A percentile compares a stretch with the other conserved stretches of the same genome.
Evolutionary conservation across 164 flowering plant genomes (phyloP).

Genomic region (Vitis rotundifolia): DNA sequence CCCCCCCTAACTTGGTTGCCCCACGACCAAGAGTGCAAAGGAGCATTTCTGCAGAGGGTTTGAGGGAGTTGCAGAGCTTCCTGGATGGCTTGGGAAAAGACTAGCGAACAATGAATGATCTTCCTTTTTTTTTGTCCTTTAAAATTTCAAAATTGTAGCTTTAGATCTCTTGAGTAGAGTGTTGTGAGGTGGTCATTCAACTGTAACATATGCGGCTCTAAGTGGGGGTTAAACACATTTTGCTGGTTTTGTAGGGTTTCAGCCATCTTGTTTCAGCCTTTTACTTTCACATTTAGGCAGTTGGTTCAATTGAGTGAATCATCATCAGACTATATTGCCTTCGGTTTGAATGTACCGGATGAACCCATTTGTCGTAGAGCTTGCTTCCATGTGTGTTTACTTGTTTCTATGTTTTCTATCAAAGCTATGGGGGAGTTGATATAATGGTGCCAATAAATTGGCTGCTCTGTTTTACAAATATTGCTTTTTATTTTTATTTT

Average conservation of each 20-base stretch:
- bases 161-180: constrained; percentile 13
- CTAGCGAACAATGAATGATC: constrained; percentile 14
- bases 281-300: neutral
- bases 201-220: constrained; percentile 82
- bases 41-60: constrained; percentile 89
- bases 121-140: neutral
- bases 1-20: constrained; percentile 77
- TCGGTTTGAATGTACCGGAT: neutral
- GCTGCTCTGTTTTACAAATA: too few species aligned
- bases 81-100: constrained; percentile 58
- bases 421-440: too few species aligned
- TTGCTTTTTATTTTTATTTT: too few species aligned
- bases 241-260: neutral
- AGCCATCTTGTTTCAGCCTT: neutral
- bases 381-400: too few species aligned
- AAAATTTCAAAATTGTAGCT: constrained; percentile 6
- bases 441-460: too few species aligned
- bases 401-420: too few species aligned
- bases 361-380: too few species aligned
- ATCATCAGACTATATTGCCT: neutral
- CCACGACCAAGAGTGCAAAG: constrained; percentile 76
- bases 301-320: too few species aligned
- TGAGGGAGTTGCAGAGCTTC: constrained; percentile 85
- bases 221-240: neutral
- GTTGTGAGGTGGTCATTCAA: constrained; percentile 38